Percentiles rank a stretch among this genome's conserved stretches.
Evolutionary conservation across 108 stramenopile genomes (phyloP).

Genomic region (Pseudonitzschia multistriata): DNA sequence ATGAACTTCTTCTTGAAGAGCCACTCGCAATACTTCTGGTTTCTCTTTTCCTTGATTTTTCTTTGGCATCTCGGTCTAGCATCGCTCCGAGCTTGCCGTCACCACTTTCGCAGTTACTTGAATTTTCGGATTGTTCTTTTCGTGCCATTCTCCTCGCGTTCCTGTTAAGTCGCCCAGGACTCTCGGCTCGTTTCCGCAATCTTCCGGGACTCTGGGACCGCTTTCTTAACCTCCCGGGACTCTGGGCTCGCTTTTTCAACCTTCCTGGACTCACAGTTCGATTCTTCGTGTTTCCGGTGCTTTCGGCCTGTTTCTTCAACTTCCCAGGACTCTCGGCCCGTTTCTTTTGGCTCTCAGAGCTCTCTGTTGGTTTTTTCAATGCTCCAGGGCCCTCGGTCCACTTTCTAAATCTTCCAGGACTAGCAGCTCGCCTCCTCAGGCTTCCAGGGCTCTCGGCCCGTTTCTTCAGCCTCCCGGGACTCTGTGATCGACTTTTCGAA

Average conservation of each 20-base stretch:
- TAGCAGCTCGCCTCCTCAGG: constrained; percentile 2
- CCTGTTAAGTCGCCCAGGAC: background rate
- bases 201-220: background rate
- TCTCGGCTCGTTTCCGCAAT: background rate
- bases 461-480: constrained; percentile 1
- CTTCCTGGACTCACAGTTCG: constrained; percentile 7
- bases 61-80: constrained; percentile 5
- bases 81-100: constrained; percentile 7
- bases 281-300: constrained; percentile 6
- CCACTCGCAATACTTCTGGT: constrained; percentile 32
- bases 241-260: constrained; percentile 17
- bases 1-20: background rate
- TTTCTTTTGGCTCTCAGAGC: background rate
- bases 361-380: background rate
- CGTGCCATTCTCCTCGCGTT: background rate
- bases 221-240: constrained; percentile 12
- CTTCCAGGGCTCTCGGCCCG: constrained; percentile 4
- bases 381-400: constrained; percentile 4
- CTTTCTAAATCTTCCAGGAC: constrained; percentile 10
- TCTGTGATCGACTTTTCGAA: background rate
- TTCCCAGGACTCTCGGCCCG: constrained; percentile 6
- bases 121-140: background rate
- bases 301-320: background rate
- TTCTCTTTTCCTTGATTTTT: constrained; percentile 11
- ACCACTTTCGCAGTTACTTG: background rate